phyloP scores from a whole-genome alignment of 148 eudicot genomes.

The Persicaria tinctoria region DNA sequence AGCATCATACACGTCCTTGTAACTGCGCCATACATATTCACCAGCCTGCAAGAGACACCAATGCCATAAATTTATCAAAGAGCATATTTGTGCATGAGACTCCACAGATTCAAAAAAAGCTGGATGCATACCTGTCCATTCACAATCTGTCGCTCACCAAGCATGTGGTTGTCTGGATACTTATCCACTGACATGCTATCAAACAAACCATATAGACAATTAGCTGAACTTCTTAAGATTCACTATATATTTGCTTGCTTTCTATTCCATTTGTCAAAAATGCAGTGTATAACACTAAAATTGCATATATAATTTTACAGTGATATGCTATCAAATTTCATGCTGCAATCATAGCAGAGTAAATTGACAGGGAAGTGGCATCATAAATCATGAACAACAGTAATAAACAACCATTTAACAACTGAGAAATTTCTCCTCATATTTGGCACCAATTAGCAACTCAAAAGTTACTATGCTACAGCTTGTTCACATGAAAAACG shows the following conservation, averaged over 20 bases:
- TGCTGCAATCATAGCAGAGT: background rate
- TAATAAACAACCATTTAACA: background rate
- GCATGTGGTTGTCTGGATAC: constrained; percentile 56
- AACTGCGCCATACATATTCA: constrained; percentile 70
- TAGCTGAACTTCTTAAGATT: background rate
- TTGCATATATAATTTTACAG: background rate
- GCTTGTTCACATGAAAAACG: background rate
- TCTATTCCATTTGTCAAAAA: background rate
- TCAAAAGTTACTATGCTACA: background rate
- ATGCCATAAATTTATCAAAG: background rate
- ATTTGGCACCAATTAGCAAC: background rate
- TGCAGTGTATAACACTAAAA: background rate
- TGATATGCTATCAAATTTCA: background rate
- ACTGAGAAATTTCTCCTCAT: background rate
- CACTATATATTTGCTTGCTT: background rate
- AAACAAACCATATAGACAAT: background rate
- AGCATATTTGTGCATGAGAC: background rate
- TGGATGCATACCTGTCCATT: constrained; percentile 67
- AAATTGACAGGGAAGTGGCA: constrained; percentile 2
- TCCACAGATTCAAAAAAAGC: background rate
- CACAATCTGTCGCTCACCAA: constrained; percentile 54
- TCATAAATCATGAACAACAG: background rate
- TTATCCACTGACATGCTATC: constrained; percentile 62
- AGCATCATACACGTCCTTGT: constrained; percentile 73
- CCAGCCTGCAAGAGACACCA: constrained; percentile 51